Evolutionary conservation across 139 green algal species (phyloP).

Genomic region (Picochlorum sp.): DNA sequence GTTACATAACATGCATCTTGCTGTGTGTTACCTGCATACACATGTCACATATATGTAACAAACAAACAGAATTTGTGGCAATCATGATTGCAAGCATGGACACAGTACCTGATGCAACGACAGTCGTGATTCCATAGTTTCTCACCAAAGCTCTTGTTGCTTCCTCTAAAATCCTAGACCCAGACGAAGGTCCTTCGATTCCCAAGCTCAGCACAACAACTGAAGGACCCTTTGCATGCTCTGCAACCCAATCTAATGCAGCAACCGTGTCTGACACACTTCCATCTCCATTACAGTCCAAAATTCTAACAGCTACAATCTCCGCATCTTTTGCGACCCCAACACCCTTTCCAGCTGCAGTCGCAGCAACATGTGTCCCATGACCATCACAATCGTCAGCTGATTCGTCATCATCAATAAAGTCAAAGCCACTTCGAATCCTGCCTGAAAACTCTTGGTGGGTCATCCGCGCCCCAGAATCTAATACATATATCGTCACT

Average conservation of each 20-base stretch:
- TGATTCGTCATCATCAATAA: conserved; percentile 37
- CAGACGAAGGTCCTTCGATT: conserved; percentile 32
- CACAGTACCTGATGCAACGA: conserved; percentile 16
- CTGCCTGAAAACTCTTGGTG: conserved; percentile 54
- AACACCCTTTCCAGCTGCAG: conserved; percentile 49
- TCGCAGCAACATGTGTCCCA: conserved; percentile 60
- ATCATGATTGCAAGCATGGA: too few relatives aligned
- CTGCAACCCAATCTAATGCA: conserved; percentile 66
- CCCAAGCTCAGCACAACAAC: conserved; percentile 65
- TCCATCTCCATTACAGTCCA: conserved; percentile 54
- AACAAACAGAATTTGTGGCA: too few relatives aligned
- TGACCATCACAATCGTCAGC: conserved; percentile 66
- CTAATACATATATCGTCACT: conserved; percentile 64
- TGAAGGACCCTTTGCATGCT: conserved; percentile 39
- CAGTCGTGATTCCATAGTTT: conserved; percentile 33
- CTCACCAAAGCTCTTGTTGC: conserved; percentile 19
- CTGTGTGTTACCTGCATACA: conserved; percentile 18
- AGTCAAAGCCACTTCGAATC: conserved; percentile 28
- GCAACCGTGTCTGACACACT: conserved; percentile 55
- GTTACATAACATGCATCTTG: conserved; percentile 43
- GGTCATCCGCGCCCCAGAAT: conserved; percentile 43
- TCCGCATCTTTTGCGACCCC: conserved; percentile 50
- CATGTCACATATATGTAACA: too few relatives aligned
- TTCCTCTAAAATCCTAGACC: conserved; percentile 34
- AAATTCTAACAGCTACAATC: conserved; percentile 50